These are phyloP conservation scores for Penicillium psychrosexuale DNA, from an alignment of 2,329 filamentous ascomycete genomes.

Conservation along the genomic window DNA sequence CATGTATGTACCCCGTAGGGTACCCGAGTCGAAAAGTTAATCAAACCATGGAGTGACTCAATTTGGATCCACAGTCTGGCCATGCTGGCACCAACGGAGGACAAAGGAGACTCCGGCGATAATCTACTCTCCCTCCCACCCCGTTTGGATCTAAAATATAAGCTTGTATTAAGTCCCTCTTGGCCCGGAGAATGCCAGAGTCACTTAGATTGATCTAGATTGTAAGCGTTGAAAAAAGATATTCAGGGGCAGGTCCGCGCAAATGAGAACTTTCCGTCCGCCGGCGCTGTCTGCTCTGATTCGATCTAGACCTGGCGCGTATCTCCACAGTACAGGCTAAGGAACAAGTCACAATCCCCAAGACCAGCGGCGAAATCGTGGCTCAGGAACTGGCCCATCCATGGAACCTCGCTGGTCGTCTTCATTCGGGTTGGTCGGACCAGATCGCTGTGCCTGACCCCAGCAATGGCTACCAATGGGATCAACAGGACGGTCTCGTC, in stretches of 20 bases:
- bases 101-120: neutral
- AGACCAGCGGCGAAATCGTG: neutral
- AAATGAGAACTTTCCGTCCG: neutral
- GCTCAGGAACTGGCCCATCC: neutral
- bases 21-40: neutral
- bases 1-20: neutral
- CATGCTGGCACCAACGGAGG: neutral
- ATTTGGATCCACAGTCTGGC: constrained; percentile 3
- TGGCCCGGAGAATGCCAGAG: neutral
- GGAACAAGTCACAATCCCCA: neutral
- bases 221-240: neutral
- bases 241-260: constrained; percentile 1
- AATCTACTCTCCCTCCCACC: constrained; percentile 2
- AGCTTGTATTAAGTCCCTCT: constrained; percentile 1
- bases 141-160: neutral
- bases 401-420: neutral
- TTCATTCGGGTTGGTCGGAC: constrained; percentile 7
- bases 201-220: neutral
- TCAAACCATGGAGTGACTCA: neutral
- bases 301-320: constrained; percentile 4
- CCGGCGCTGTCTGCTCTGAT: neutral
- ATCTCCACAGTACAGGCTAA: neutral
- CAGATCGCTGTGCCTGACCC: neutral
- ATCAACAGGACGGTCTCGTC: neutral
- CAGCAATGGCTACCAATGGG: neutral